These are phyloP conservation scores for Straminergon stramineum DNA, from an alignment of 225 moss, liverwort and hornwort species.

Conservation along the genomic window DNA sequence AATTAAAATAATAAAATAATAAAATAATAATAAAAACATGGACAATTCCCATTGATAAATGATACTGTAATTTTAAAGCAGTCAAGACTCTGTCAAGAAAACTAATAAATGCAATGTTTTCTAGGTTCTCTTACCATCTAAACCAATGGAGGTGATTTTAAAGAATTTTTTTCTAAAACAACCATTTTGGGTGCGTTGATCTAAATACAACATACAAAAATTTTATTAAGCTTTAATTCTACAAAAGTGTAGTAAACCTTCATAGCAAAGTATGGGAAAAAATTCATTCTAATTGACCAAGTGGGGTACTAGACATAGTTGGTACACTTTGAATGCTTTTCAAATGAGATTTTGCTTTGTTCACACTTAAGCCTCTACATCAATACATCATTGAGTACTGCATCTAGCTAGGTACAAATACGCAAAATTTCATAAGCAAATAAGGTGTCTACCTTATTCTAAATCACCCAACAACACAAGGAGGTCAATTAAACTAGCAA, in stretches of 20 bases:
- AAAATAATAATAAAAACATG: too few species aligned
- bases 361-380: neutral
- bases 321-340: neutral
- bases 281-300: neutral
- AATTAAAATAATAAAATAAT: too few species aligned
- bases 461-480: neutral
- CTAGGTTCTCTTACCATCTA: too few species aligned
- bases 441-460: neutral
- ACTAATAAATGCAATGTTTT: too few species aligned
- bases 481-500: rapidly evolving
- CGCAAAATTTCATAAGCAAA: neutral
- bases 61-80: too few species aligned
- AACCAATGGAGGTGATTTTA: too few species aligned
- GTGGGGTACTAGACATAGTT: rapidly evolving
- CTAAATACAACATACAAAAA: neutral
- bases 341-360: neutral
- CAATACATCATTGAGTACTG: neutral
- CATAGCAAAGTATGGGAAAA: neutral
- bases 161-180: neutral
- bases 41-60: too few species aligned
- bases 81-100: too few species aligned
- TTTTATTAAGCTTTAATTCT: neutral
- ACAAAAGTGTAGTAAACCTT: neutral
- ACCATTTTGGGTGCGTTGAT: neutral
- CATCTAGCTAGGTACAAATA: rapidly evolving